These are phyloP conservation scores for Crithidia acanthocephali DNA, from an alignment of 208 protist genomes.

Conservation along the genomic window DNA sequence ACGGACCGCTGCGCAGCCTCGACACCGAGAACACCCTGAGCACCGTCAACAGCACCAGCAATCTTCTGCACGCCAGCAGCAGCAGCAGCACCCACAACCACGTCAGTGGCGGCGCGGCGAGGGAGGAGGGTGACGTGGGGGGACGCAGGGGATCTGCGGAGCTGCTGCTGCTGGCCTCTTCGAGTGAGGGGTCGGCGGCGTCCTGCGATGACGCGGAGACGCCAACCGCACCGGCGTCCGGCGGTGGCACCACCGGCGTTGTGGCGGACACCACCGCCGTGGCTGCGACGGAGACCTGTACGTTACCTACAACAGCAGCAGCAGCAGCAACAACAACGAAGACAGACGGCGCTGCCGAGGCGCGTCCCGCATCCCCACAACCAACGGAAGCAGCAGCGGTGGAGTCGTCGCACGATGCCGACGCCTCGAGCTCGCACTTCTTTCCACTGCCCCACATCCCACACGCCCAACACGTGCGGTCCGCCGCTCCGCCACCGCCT, in stretches of 20 bases:
- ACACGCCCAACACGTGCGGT: neutral
- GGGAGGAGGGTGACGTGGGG: neutral
- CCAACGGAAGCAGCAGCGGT: too few species aligned
- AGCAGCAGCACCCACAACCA: neutral
- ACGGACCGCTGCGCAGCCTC: neutral
- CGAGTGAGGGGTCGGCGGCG: neutral
- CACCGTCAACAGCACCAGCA: neutral
- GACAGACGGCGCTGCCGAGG: neutral
- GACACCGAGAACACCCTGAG: neutral
- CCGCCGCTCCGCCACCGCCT: neutral
- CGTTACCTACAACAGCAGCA: neutral
- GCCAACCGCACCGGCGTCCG: neutral
- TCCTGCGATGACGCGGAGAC: neutral
- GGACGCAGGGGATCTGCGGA: neutral
- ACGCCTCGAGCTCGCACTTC: neutral
- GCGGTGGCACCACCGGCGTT: too few species aligned
- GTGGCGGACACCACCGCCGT: too few species aligned
- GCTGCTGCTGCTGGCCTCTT: neutral
- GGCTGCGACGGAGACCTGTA: too few species aligned
- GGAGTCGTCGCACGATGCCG: neutral
- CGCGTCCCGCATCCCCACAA: too few species aligned
- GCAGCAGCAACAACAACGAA: neutral
- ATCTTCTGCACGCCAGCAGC: neutral
- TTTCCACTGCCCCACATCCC: neutral
- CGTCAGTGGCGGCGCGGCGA: neutral